Base-by-base conservation (phyloP, 2,329 filamentous ascomycete genomes). In the Penicillium sp. region DNA sequence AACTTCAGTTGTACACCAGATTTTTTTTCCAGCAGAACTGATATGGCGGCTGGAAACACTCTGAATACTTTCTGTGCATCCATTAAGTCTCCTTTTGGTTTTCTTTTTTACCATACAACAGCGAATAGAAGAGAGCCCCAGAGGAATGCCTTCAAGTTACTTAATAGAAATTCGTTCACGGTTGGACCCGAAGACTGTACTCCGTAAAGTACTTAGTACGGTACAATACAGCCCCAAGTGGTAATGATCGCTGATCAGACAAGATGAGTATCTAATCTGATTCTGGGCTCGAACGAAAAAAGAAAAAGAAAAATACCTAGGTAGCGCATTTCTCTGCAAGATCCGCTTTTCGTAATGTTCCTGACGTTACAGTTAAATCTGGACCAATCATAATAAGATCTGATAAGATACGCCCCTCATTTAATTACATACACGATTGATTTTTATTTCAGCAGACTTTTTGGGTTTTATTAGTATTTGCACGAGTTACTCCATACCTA, bases 241-340 rank as follows among this genome's bases (percentile, higher is more conserved):
- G 31, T 3, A 33, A 7, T 8, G 42, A 47, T 38, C 10, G 1
- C 13, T 39, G 47, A 61, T 64, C 58, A 56, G 59, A 64, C 61
- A 62, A 62, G 62, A 61, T 64, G 34, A 39, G 46, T 44, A 60
- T 62, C 57, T 63, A 64, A 65, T 64, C 63, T 60, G 58, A 64
- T 65, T 55, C 48, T 29, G 26, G 37, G 47, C 22, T 21, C 39
- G 26, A 39, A n/a, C 5, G 6, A n/a, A 31, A 15, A 31, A 39
- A 37, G 42, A 32, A 46, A 53, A 45, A 42, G 32, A 39, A 32
- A 32, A 53, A 49, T 49, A 19, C 17, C 17, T 19, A 19, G 17
- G 17, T 19, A 37, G 39, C 52, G 49, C 52, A 49, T 43, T 43
- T 19, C 17, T 19, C 17, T 19, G 17, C 17, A 19, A 19, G 17